Base-by-base conservation (phyloP, 2,329 filamentous ascomycete genomes). In the Aureobasidium melanogenum region DNA sequence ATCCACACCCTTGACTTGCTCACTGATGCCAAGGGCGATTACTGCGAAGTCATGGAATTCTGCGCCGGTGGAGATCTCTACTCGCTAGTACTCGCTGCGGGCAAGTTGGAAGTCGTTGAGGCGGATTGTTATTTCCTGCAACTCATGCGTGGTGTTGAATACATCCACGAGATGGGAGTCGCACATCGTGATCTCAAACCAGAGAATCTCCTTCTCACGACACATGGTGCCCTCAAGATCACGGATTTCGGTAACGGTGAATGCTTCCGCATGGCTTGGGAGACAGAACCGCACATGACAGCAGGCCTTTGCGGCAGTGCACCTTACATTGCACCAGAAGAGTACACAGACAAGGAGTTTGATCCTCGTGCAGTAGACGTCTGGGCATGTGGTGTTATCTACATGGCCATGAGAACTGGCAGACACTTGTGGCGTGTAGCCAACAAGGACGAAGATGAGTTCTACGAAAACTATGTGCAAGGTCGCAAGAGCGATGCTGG, bases 221-320 rank as follows among this genome's bases (percentile, higher is more conserved):
- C 89, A 0, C 90, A 92, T 66, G 94, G 94, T 62, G 89, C 86
- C 15, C 84, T 99, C 67, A 99, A 99, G 72, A 99, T 99, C 66
- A 97, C 94, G 30, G 94, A 99, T 73, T 99, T 99, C 69, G 94
- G 94, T 64, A 99, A 99, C 69, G 94, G 94, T 69, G 94, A 99
- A 75, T 99, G 94, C 75, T 99, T 99, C 82, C 88, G 94, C 61
- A 97, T 97, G 93, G 94, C 94, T 2, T 99, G 94, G 94, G 94
- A 99, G 75, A 94, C 91, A 59, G 92, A 97, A 74, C 88, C 94
- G 22, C 94, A 97, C 75, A 97, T 97, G 92, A 96, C 96, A 3
- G 93, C 91, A 43, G 94, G 94, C 46, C 85, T 99, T 14, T 99
- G 94, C 74, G 94, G 94, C 43, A 97, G 92, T 15, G 94, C 93